Percentiles rank a stretch among this genome's conserved stretches.
These are phyloP conservation scores for Boletus nobilissimus DNA, from an alignment of 1,284 basidiomycete genomes.

Conservation along the genomic window DNA sequence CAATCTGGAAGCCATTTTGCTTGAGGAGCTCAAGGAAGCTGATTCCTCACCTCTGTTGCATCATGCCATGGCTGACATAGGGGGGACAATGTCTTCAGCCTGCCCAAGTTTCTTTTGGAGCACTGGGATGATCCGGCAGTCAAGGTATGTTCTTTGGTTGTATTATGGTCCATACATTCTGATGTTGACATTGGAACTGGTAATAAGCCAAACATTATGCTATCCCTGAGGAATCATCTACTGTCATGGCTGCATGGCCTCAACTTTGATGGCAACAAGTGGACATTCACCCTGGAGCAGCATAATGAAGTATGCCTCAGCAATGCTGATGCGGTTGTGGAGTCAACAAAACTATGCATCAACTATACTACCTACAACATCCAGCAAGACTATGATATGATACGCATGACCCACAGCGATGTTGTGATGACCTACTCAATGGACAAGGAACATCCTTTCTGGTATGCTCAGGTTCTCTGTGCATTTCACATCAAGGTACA, in stretches of 20 bases:
- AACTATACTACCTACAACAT: neutral
- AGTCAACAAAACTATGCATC: neutral
- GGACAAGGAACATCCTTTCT: constrained; percentile 24
- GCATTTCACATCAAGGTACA: neutral
- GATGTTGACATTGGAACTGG: constrained; percentile 13
- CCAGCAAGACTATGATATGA: neutral
- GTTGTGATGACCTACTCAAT: constrained; percentile 17
- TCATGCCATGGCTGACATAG: constrained; percentile 1
- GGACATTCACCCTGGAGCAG: constrained; percentile 1
- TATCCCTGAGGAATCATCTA: constrained; percentile 25
- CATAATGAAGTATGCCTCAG: neutral
- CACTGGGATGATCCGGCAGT: constrained; percentile 23
- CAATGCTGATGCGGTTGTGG: neutral
- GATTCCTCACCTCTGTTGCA: neutral
- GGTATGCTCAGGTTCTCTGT: constrained; percentile 23
- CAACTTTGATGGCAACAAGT: constrained; percentile 27
- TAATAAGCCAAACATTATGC: neutral
- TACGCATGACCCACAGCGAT: neutral
- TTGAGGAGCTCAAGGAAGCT: no score
- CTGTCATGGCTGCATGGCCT: constrained; percentile 21
- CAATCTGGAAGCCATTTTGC: no score
- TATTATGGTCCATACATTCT: neutral
- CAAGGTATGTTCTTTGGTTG: constrained; percentile 13
- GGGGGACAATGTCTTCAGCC: neutral
- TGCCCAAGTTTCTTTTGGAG: neutral